phyloP scores from a whole-genome alignment of 768 basidiomycete species.

The Asterophora parasitica region DNA sequence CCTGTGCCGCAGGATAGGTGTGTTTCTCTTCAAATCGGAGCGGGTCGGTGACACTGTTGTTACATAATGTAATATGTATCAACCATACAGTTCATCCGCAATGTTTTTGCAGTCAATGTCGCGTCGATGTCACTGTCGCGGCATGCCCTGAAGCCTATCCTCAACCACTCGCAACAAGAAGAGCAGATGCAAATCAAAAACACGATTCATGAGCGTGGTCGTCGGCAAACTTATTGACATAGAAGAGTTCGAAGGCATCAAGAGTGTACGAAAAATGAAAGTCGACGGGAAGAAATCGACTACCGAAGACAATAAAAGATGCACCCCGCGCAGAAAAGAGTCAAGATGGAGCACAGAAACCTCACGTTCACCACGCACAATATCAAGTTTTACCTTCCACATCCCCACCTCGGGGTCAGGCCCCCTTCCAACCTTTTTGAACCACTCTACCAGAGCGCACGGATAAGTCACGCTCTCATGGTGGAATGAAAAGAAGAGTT shows the following conservation, averaged over 20 bases:
- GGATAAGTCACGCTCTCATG: conserved; percentile 10
- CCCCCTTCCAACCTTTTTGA: neutral
- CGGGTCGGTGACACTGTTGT: no score
- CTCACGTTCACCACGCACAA: neutral
- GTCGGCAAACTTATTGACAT: neutral
- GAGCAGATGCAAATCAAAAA: no score
- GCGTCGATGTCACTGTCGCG: no score
- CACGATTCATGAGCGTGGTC: neutral
- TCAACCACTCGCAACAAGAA: no score
- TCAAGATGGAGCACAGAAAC: no score
- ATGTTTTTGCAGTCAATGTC: no score
- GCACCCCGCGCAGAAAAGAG: neutral
- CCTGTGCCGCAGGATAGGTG: no score
- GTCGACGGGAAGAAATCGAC: neutral
- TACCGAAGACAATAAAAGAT: neutral
- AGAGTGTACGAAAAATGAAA: neutral
- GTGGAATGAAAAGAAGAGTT: conserved; percentile 23
- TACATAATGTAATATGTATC: no score
- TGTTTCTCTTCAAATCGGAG: no score
- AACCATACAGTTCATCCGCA: no score
- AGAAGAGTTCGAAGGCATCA: neutral
- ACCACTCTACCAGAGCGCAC: conserved; percentile 31
- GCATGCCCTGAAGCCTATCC: no score
- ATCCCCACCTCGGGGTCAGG: neutral
- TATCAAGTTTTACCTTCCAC: neutral